These are phyloP conservation scores for Suillus ampliporus DNA, from an alignment of 768 basidiomycete species.

Conservation along the genomic window DNA sequence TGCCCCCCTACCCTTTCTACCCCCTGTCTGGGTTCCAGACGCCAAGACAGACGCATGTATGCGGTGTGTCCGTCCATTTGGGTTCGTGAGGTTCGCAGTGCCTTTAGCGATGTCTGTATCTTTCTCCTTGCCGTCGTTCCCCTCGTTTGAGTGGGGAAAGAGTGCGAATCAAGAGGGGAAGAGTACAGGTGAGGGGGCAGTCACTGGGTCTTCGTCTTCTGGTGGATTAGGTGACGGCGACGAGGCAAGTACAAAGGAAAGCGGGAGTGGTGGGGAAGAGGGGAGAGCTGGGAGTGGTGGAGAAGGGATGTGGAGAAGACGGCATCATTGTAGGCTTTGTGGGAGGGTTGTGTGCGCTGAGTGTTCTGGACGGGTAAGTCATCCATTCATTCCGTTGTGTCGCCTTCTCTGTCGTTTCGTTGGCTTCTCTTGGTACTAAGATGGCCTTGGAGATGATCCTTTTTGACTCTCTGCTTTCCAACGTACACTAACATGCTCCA, in stretches of 20 bases:
- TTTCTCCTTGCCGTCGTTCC: conserved; percentile 1
- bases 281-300: conserved; percentile 17
- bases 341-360: conserved; percentile 84
- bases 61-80: conserved; percentile 79
- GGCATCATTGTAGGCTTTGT: conserved; percentile 89
- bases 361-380: conserved; percentile 77
- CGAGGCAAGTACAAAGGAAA: conserved; percentile 13
- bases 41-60: conserved; percentile 83
- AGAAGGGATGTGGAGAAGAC: conserved; percentile 51
- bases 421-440: neutral
- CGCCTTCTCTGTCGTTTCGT: neutral
- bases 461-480: neutral
- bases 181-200: neutral
- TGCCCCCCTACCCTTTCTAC: conserved; percentile 65
- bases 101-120: conserved; percentile 4
- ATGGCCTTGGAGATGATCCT: too few species aligned
- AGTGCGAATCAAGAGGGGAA: neutral
- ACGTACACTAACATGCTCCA: neutral
- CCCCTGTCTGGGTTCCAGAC: conserved; percentile 93
- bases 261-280: conserved; percentile 3
- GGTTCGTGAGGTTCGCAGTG: conserved; percentile 40
- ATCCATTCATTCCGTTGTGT: neutral
- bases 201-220: neutral
- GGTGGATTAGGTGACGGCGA: conserved; percentile 9
- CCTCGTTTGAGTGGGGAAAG: conserved; percentile 8